Evolutionary conservation across 164 flowering plant genomes (phyloP).

Genomic region (Taxillus chinensis): DNA sequence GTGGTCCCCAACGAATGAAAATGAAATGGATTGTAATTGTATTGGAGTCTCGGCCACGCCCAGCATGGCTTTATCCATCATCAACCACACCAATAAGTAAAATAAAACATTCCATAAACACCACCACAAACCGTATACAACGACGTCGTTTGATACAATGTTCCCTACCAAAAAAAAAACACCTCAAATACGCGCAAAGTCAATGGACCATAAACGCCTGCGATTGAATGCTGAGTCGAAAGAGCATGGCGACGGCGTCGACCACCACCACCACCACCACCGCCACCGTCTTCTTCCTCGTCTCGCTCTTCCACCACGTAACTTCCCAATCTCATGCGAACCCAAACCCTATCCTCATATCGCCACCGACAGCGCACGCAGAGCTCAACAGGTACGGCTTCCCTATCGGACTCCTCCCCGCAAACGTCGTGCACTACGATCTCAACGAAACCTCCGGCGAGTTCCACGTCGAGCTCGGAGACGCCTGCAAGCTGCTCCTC

Average conservation of each 20-base stretch:
- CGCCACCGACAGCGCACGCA: slow-evolving; percentile 32
- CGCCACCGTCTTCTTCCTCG: slow-evolving; percentile 9
- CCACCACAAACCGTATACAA: no score
- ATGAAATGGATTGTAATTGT: no score
- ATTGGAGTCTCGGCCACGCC: no score
- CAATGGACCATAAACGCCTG: no score
- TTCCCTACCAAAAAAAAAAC: no score
- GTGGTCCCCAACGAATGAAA: no score
- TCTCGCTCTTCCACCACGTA: slow-evolving; percentile 12
- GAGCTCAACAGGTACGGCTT: slow-evolving; percentile 60
- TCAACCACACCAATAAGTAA: no score
- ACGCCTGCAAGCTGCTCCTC: slow-evolving; percentile 49
- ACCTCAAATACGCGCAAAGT: no score
- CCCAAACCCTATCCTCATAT: slow-evolving; percentile 4
- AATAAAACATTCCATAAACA: no score
- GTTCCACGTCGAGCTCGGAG: slow-evolving; percentile 47
- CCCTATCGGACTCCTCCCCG: slow-evolving; percentile 76
- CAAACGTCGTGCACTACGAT: slow-evolving; percentile 35
- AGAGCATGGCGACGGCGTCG: neutral
- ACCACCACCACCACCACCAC: slow-evolving; percentile 6
- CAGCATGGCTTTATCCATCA: no score
- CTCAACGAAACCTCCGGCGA: slow-evolving; percentile 67
- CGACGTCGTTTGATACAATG: no score
- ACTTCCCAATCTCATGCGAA: slow-evolving; percentile 6
- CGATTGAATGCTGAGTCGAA: no score